phyloP scores from a whole-genome alignment of 2,329 filamentous ascomycete genomes.

The Colletotrichum sp. region DNA sequence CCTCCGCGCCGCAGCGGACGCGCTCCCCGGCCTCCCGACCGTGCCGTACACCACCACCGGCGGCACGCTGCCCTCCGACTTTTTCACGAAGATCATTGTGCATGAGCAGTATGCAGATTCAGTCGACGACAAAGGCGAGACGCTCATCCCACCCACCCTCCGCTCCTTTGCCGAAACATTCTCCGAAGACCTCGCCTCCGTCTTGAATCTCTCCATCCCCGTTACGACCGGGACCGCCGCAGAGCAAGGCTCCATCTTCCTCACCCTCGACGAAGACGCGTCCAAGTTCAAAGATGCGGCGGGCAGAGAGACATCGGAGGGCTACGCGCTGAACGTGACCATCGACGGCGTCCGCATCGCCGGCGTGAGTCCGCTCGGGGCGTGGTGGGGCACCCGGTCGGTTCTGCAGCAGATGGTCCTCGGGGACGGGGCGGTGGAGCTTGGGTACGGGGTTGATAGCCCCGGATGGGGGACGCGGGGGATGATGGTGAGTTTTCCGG shows the following conservation, averaged over 20 bases:
- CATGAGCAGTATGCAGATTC: slow-evolving; percentile 43
- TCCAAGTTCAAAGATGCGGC: slow-evolving; percentile 47
- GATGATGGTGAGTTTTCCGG: slow-evolving; percentile 34
- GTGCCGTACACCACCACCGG: slow-evolving; percentile 32
- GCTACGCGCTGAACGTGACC: slow-evolving; percentile 49
- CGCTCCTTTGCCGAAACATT: slow-evolving; percentile 53
- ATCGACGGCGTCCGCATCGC: slow-evolving; percentile 46
- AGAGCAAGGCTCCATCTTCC: slow-evolving; percentile 39
- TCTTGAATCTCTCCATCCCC: slow-evolving; percentile 32
- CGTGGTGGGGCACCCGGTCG: slow-evolving; percentile 63
- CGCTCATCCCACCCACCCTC: slow-evolving; percentile 56
- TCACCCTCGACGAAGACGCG: slow-evolving; percentile 47
- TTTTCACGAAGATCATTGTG: slow-evolving; percentile 44
- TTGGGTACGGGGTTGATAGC: slow-evolving; percentile 49
- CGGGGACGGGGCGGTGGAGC: slow-evolving; percentile 38
- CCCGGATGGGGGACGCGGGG: slow-evolving; percentile 57
- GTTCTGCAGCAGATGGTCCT: slow-evolving; percentile 56
- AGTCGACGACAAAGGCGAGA: slow-evolving; percentile 50
- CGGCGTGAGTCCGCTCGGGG: slow-evolving; percentile 59
- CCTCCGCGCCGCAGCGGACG: not conserved
- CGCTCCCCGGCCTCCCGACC: slow-evolving; percentile 35
- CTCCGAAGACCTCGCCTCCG: slow-evolving; percentile 33
- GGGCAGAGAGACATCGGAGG: slow-evolving; percentile 52
- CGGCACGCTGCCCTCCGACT: slow-evolving; percentile 30
- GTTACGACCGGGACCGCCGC: slow-evolving; percentile 30